A percentile compares a stretch with the other conserved stretches of the same genome.
Evolutionary conservation across 1,284 basidiomycete species (phyloP).

Genomic region (Lentinula novae-zelandiae): DNA sequence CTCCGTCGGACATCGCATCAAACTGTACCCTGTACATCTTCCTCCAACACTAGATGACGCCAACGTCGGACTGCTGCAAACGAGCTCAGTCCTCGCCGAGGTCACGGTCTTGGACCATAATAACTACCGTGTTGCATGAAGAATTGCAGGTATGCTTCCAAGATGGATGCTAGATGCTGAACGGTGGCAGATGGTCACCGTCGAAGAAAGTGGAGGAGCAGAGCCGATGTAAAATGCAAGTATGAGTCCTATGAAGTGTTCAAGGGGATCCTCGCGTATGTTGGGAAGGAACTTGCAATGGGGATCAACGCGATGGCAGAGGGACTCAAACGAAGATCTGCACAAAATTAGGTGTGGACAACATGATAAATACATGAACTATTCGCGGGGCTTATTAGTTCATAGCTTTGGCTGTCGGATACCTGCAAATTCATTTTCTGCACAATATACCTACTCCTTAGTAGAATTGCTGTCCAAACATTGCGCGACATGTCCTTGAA

Average conservation of each 20-base stretch:
- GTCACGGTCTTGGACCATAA: conserved; percentile 49
- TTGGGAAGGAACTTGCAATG: conserved; percentile 37
- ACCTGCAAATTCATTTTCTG: too few relatives aligned
- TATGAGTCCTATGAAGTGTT: conserved; percentile 69
- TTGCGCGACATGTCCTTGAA: too few relatives aligned
- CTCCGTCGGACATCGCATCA: conserved; percentile 40
- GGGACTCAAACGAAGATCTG: conserved; percentile 51
- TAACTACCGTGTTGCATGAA: conserved; percentile 58
- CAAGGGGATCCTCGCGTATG: conserved; percentile 49
- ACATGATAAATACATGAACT: too few relatives aligned
- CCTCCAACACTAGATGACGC: conserved; percentile 49
- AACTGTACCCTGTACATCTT: conserved; percentile 51
- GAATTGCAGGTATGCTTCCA: conserved; percentile 32
- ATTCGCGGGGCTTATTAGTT: too few relatives aligned
- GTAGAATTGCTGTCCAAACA: too few relatives aligned
- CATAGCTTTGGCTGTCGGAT: too few relatives aligned
- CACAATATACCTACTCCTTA: too few relatives aligned
- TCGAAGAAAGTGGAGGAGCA: conserved; percentile 35
- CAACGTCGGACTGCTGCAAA: conserved; percentile 26
- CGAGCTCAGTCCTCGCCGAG: conserved; percentile 32
- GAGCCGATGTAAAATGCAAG: conserved; percentile 35
- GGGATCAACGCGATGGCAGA: conserved; percentile 56
- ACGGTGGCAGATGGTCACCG: conserved; percentile 62
- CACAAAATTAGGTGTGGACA: conserved; percentile 25
- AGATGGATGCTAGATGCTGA: conserved; percentile 47